Evolutionary conservation across 768 basidiomycete genomes (phyloP), one percentile per base, ranked within the genome.

Genomic region (Phaeotremella skinneri): DNA sequence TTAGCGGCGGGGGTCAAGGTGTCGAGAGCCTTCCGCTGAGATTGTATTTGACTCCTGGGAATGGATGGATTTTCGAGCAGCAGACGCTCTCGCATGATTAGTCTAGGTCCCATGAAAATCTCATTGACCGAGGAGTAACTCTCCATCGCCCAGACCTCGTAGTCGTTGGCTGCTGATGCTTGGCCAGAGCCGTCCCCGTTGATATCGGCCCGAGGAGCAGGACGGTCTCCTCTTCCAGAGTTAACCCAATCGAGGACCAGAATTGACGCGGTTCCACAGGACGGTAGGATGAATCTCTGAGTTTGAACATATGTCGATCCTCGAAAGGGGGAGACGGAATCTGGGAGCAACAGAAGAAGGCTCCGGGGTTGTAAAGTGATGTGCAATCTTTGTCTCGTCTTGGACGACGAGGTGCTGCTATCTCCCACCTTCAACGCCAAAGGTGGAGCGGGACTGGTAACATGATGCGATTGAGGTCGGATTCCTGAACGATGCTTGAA

Each of bases 261-360:
- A 6, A 86, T 79, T 13, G 87, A 89, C 7, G 87, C 69, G 1
- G 74, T 55, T 9, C 48, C 82, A 42, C 80, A 81, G 37, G 68
- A 68, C 7, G 81, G 81, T 32, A 96, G 81, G 55, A 80, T 78
- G 77, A 97, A 91, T 41, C 81, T 85, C 80, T 98, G 94, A 2
- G 80, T 78, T 73, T 97, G 93, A 58, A 83, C 82, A 78, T 98
- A 98, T 0, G 83, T 83, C 6, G 94, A 89, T 21, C 82, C 80
- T 26, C 84, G 83, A 79, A 94, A 98, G 76, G 92, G 96, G 21
- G 92, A 91, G 49, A 96, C 90, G 23, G 92, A 90, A 69, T 94
- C 89, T 0, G 92, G 93, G 27, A 98, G 84, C 49, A 96, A 82
- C 69, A 92, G 84, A 50, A 97, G 81, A 1, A 83, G 79, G 37